Conservation (phyloP, 305 asterid genomes). For the Plantago coronopus region DNA sequence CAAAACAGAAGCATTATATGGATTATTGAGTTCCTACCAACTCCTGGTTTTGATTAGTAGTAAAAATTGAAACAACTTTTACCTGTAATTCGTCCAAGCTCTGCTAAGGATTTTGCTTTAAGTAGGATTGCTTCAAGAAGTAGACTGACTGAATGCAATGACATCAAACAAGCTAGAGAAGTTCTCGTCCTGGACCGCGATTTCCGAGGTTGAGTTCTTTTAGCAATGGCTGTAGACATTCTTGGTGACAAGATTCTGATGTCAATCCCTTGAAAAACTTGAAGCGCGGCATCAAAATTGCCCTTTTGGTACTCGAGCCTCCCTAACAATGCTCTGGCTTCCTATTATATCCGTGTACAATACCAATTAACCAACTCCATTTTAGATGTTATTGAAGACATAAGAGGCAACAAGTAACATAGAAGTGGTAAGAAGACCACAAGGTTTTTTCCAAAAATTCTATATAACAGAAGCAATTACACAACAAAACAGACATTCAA, state of each 20-base stretch:
- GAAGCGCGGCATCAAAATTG: conserved; percentile 90
- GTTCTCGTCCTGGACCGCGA: conserved; percentile 39
- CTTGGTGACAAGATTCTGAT: conserved; percentile 58
- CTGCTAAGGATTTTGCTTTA: conserved; percentile 65
- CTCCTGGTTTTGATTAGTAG: no score
- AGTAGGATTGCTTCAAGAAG: conserved; percentile 85
- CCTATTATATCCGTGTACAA: conserved; percentile 37
- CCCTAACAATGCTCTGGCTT: conserved; percentile 92
- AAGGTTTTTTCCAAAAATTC: no score
- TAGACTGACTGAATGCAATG: conserved; percentile 80
- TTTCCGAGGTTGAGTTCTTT: conserved; percentile 52
- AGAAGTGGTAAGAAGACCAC: no score
- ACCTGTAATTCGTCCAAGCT: conserved; percentile 81
- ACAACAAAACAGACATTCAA: no score
- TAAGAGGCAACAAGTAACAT: conserved; percentile 2
- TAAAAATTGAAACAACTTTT: conserved; percentile 2
- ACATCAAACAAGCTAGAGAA: conserved; percentile 55
- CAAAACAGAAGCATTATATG: conserved; percentile 18
- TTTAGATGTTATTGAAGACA: not conserved
- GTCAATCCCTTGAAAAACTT: conserved; percentile 92
- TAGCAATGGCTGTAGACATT: conserved; percentile 66
- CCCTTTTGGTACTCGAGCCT: conserved; percentile 93
- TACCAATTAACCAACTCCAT: not conserved
- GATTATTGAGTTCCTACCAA: not conserved
- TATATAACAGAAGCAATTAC: not conserved